These are phyloP conservation scores for Avena insularis DNA, from an alignment of 176 grass and related monocot genomes.

Conservation along the genomic window DNA sequence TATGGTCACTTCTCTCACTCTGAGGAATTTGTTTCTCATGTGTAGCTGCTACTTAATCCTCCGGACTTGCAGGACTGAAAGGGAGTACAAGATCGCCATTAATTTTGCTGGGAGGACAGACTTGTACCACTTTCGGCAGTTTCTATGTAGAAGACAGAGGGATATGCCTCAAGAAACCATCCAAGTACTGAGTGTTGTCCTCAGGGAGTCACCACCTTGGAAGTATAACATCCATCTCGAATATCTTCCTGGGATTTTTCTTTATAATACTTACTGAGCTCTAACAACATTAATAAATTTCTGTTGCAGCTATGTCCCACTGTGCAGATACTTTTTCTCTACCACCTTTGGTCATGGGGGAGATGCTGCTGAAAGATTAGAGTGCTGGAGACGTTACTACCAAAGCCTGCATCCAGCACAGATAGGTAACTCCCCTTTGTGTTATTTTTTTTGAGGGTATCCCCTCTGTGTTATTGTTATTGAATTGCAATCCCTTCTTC, in stretches of 20 bases:
- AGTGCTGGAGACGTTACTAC: conserved; percentile 92
- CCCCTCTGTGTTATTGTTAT: not conserved
- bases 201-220: conserved; percentile 72
- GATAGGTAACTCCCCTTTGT: conserved; percentile 51
- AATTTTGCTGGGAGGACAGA: conserved; percentile 63
- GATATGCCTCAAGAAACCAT: conserved; percentile 88
- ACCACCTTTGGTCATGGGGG: conserved; percentile 54
- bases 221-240: conserved; percentile 37
- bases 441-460: conserved; percentile 72
- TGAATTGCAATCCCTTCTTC: not conserved
- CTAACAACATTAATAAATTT: conserved; percentile 1
- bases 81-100: conserved; percentile 79
- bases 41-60: not conserved
- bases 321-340: conserved; percentile 85
- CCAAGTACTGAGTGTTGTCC: conserved; percentile 87
- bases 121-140: conserved; percentile 61
- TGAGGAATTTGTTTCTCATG: not conserved
- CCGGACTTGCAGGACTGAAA: conserved; percentile 52
- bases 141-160: conserved; percentile 60
- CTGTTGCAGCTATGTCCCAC: conserved; percentile 65
- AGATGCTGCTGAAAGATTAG: conserved; percentile 77
- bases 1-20: not conserved
- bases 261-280: not conserved
- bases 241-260: not conserved
- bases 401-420: conserved; percentile 87